These are phyloP conservation scores for Aspergillus kassunensis DNA, from an alignment of 495 filamentous ascomycete species.

Conservation along the genomic window DNA sequence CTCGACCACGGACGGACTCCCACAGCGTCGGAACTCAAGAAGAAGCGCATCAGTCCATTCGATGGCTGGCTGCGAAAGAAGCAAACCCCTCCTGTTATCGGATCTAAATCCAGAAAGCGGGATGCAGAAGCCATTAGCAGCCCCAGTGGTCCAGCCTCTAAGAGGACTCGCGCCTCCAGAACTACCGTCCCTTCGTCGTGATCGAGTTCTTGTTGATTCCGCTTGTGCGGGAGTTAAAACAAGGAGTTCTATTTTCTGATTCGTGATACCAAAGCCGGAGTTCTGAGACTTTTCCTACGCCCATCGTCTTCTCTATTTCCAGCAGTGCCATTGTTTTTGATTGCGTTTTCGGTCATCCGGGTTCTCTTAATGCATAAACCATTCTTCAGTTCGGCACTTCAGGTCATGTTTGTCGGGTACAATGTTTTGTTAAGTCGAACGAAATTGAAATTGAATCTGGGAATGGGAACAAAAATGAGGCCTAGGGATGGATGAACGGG, in stretches of 20 bases:
- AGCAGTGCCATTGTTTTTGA: no score
- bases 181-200: constrained; percentile 12
- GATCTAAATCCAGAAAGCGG: constrained; percentile 27
- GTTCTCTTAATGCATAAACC: constrained; percentile 13
- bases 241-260: background rate
- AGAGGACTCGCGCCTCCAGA: constrained; percentile 26
- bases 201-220: background rate
- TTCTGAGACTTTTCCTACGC: background rate
- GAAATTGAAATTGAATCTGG: constrained; percentile 11
- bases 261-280: constrained; percentile 11
- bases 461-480: background rate
- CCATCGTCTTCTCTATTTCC: constrained; percentile 1
- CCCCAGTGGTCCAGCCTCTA: constrained; percentile 25
- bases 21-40: constrained; percentile 22
- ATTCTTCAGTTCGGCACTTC: background rate
- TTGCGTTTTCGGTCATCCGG: constrained; percentile 1
- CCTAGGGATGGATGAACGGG: background rate
- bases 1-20: constrained; percentile 21
- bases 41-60: constrained; percentile 58
- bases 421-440: constrained; percentile 6
- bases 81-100: constrained; percentile 24
- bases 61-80: constrained; percentile 63
- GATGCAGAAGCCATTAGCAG: constrained; percentile 25
- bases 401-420: constrained; percentile 13
- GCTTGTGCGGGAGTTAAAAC: background rate